A percentile compares a stretch with the other conserved stretches of the same genome.
Conservation (phyloP, 352 stramenopile genomes). For the Phytophthora quininea region DNA sequence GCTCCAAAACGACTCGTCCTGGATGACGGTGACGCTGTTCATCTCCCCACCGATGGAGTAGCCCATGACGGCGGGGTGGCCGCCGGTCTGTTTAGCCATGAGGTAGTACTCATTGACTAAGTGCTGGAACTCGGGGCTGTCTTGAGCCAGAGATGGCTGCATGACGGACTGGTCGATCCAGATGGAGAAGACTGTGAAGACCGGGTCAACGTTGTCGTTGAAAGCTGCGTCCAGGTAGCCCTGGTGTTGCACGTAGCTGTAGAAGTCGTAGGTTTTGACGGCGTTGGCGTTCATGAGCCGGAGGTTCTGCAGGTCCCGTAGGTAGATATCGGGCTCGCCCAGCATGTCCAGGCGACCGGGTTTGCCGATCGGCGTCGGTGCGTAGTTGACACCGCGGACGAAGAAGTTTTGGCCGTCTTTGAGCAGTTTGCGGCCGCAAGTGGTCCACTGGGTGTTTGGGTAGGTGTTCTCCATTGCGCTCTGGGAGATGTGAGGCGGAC, state of each 20-base stretch:
- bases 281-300: slow-evolving; percentile 77
- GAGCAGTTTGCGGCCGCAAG: slow-evolving; percentile 68
- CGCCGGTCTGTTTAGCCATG: slow-evolving; percentile 61
- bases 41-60: slow-evolving; percentile 82
- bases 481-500: background rate
- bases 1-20: slow-evolving; percentile 60
- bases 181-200: slow-evolving; percentile 78
- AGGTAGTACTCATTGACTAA: slow-evolving; percentile 61
- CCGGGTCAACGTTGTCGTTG: slow-evolving; percentile 56
- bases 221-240: slow-evolving; percentile 66
- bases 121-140: slow-evolving; percentile 46
- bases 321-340: slow-evolving; percentile 55
- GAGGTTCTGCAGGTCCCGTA: slow-evolving; percentile 69
- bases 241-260: slow-evolving; percentile 52
- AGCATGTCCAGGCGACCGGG: slow-evolving; percentile 65
- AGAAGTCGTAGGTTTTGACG: slow-evolving; percentile 78
- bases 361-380: slow-evolving; percentile 63
- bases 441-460: slow-evolving; percentile 62
- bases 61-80: slow-evolving; percentile 62
- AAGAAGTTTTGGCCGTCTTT: slow-evolving; percentile 67
- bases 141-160: slow-evolving; percentile 30
- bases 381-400: slow-evolving; percentile 76
- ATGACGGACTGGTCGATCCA: slow-evolving; percentile 75
- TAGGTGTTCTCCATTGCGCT: slow-evolving; percentile 12
- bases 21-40: slow-evolving; percentile 67